These are phyloP conservation scores for Macrotyloma uniflorum DNA, from an alignment of 306 rosid species.

Conservation along the genomic window DNA sequence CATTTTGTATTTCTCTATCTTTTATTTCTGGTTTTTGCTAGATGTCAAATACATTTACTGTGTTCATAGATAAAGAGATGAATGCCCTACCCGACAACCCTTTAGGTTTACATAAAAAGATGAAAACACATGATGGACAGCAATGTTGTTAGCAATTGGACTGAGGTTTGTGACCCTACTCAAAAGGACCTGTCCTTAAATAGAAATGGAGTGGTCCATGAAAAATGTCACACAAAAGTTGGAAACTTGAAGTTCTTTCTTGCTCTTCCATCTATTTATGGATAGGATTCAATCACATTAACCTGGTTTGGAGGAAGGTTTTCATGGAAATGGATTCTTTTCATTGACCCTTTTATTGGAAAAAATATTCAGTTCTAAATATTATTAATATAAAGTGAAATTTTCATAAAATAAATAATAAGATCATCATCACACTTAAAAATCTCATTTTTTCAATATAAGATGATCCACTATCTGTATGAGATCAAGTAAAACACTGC, in stretches of 20 bases:
- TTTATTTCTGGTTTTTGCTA: too few relatives aligned
- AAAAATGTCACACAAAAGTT: slow-evolving; percentile 11
- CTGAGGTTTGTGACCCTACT: not conserved
- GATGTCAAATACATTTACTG: too few relatives aligned
- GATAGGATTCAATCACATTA: not conserved
- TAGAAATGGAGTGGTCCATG: slow-evolving; percentile 17
- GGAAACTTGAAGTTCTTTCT: not conserved
- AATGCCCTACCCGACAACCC: not conserved
- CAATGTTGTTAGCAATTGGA: not conserved
- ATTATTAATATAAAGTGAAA: too few relatives aligned
- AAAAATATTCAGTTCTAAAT: too few relatives aligned
- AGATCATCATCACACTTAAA: too few relatives aligned
- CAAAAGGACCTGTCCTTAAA: slow-evolving; percentile 8
- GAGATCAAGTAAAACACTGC: too few relatives aligned
- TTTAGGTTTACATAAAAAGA: not conserved
- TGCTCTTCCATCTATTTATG: not conserved
- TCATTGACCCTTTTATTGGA: too few relatives aligned
- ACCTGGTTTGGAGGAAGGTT: slow-evolving; percentile 16
- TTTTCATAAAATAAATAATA: too few relatives aligned
- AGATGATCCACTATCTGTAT: too few relatives aligned
- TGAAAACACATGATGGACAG: not conserved
- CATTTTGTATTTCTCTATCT: too few relatives aligned
- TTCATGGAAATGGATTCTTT: not conserved
- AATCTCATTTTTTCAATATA: too few relatives aligned
- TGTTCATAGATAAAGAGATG: not conserved